A percentile compares a stretch with the other conserved stretches of the same genome.
Conservation (phyloP, 1,139 yeast species). For the Kazachstania sp. region DNA sequence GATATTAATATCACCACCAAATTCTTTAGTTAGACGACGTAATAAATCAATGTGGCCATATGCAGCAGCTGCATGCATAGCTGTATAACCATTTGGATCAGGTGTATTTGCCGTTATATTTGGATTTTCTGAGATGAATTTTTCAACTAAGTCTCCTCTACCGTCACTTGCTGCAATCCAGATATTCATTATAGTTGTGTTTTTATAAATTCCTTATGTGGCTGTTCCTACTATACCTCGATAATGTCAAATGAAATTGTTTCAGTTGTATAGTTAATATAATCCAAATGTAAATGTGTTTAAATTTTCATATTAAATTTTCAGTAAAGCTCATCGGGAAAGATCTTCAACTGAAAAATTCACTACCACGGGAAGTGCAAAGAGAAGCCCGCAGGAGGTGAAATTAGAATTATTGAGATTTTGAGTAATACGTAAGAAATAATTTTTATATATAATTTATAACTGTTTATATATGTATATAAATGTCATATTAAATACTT, state of each 20-base stretch:
- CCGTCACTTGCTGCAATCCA: slow-evolving; percentile 97
- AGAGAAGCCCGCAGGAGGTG: too few relatives aligned
- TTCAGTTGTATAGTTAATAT: background rate
- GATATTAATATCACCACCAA: slow-evolving; percentile 74
- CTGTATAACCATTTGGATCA: slow-evolving; percentile 92
- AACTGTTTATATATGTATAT: background rate
- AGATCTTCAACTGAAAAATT: too few relatives aligned
- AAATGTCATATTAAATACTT: background rate
- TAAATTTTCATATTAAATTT: too few relatives aligned
- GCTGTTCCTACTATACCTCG: too few relatives aligned
- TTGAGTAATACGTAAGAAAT: too few relatives aligned
- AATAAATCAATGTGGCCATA: slow-evolving; percentile 74
- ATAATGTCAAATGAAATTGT: background rate
- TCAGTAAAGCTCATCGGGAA: slow-evolving; percentile 1
- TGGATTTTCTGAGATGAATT: slow-evolving; percentile 40
- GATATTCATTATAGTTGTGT: slow-evolving; percentile 57
- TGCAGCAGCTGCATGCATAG: slow-evolving; percentile 94
- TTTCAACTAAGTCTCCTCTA: slow-evolving; percentile 49
- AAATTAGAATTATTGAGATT: too few relatives aligned
- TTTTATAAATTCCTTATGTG: too few relatives aligned
- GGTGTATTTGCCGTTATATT: slow-evolving; percentile 55
- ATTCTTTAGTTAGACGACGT: slow-evolving; percentile 41
- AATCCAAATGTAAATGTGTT: background rate
- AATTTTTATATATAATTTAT: too few relatives aligned
- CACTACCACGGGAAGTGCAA: too few relatives aligned